Evolutionary conservation across 1,284 basidiomycete species (phyloP), one percentile per base, ranked within the genome.

Genomic region (Cryptococcus sp.): DNA sequence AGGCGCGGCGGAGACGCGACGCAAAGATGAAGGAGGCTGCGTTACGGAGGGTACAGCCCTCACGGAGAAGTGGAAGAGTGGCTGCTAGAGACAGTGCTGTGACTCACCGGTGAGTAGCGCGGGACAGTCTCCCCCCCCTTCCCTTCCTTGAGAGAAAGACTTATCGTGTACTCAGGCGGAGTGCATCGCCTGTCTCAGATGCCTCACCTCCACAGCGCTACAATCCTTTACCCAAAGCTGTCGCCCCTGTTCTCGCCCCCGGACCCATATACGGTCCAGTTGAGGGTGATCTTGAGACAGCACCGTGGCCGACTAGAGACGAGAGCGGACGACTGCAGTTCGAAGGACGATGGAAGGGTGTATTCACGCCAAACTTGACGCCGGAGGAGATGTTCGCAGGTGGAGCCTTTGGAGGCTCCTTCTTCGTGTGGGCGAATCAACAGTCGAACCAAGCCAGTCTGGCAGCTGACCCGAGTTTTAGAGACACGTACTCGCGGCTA

Each of bases 341-440:
- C 57, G 73, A 79, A 46, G 68, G 74, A 1, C 61, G 72, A 21
- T 78, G 70, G 63, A 53, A 55, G 42, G 68, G 57, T 3, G 65
- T 74, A 35, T 80, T 80, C 60, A 73, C 67, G 36, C 79, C 79
- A 9, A 80, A 80, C 60, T 52, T 80, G 20, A 79, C 79, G 1
- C 79, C 79, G 0, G 71, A 77, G 46, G 78, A 80, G 63, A 77
- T 80, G 67, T 73, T 80, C 28, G 55, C 61, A 11, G 75, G 73
- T 0, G 79, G 79, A 3, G 77, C 78, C 7, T 80, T 80, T 53
- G 79, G 77, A 1, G 79, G 79, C 2, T 75, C 67, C 1, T 77
- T 77, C 52, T 80, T 79, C 59, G 66, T 69, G 73, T 77, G 53
- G 64, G 65, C 53, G 11, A 15, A n/a, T 40, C 4, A 21, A 2